phyloP scores from a whole-genome alignment of 2,329 filamentous ascomycete species.

The Cladophialophora yegresii region DNA sequence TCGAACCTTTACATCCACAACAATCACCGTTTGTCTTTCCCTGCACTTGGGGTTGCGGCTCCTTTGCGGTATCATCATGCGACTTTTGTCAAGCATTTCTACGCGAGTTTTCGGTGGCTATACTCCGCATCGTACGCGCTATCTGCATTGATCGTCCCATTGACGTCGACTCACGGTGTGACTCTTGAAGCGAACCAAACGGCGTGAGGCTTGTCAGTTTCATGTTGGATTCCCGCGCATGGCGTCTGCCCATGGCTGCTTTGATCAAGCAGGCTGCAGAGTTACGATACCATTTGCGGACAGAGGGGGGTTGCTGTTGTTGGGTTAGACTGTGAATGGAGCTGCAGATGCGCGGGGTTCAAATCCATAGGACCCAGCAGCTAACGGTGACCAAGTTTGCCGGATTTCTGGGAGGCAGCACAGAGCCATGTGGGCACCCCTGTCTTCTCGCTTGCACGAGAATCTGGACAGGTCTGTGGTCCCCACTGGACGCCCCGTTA shows the following conservation, averaged over 20 bases:
- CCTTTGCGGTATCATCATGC: not conserved
- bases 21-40: not conserved
- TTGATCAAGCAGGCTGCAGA: constrained; percentile 3
- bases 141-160: not conserved
- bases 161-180: not conserved
- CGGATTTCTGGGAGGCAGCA: constrained; percentile 6
- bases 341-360: constrained; percentile 14
- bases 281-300: not conserved
- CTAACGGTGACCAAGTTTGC: constrained; percentile 13
- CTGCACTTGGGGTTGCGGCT: not conserved
- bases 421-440: constrained; percentile 5
- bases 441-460: constrained; percentile 8
- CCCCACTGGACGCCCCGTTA: constrained; percentile 4
- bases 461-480: constrained; percentile 14
- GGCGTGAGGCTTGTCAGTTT: not conserved
- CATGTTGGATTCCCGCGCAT: not conserved
- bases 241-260: not conserved
- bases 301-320: constrained; percentile 11
- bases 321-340: constrained; percentile 12
- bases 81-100: not conserved
- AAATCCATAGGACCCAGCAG: constrained; percentile 11
- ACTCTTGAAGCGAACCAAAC: not conserved
- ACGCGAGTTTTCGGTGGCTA: not conserved
- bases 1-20: not conserved
- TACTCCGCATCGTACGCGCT: not conserved